These are phyloP conservation scores for Trypanosoma conorhini DNA, from an alignment of 208 protist genomes.

Conservation along the genomic window DNA sequence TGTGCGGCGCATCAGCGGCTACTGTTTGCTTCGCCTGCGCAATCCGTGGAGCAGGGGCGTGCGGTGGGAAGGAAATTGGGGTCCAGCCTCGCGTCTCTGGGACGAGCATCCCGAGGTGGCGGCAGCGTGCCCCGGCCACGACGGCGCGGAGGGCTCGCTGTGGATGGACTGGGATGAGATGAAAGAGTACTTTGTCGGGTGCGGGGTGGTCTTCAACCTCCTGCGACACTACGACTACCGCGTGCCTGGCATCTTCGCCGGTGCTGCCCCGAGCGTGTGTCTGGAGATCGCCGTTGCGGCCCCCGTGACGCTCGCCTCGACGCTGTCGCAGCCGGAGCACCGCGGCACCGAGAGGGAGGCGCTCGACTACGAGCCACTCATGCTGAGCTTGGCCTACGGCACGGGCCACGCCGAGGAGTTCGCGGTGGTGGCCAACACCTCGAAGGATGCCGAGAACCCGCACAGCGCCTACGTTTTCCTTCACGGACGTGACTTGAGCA, in stretches of 20 bases:
- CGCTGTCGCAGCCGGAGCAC: constrained; percentile 55
- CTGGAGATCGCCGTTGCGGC: constrained; percentile 22
- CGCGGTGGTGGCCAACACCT: constrained; percentile 16
- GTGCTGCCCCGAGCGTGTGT: constrained; percentile 19
- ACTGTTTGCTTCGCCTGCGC: constrained; percentile 45
- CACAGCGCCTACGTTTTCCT: constrained; percentile 44
- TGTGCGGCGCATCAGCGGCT: constrained; percentile 16
- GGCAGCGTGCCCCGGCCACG: constrained; percentile 34
- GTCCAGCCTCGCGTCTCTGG: constrained; percentile 42
- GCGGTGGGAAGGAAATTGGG: constrained; percentile 63
- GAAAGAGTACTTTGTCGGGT: constrained; percentile 30
- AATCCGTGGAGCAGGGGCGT: constrained; percentile 56
- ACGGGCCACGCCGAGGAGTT: constrained; percentile 26
- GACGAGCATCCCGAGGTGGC: constrained; percentile 41
- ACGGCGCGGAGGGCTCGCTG: constrained; percentile 34
- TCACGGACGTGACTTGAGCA: constrained; percentile 46
- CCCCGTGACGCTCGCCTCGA: constrained; percentile 32
- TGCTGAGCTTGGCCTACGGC: constrained; percentile 44
- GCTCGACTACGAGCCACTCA: constrained; percentile 49
- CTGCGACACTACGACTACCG: constrained; percentile 26
- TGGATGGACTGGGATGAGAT: constrained; percentile 45
- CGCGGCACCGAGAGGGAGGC: constrained; percentile 29
- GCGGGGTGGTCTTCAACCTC: constrained; percentile 28
- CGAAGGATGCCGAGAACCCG: constrained; percentile 38
- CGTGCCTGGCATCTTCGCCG: constrained; percentile 27